Conservation (phyloP, 768 basidiomycete genomes). For the Lentinula raphanica region DNA sequence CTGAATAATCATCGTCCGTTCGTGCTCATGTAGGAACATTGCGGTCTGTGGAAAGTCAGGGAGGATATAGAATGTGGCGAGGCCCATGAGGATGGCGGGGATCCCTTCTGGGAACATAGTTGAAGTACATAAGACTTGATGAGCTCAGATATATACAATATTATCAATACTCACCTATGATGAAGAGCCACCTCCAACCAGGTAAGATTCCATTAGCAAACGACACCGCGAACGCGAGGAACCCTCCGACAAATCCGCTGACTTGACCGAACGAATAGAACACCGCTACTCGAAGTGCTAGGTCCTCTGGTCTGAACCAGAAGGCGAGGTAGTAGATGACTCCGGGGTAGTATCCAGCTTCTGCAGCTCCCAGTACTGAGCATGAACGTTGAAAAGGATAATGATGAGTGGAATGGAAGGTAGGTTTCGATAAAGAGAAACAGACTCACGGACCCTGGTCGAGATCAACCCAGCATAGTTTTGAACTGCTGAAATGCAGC, state of each 20-base stretch:
- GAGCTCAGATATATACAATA: too few relatives aligned
- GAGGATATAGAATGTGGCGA: constrained; percentile 21
- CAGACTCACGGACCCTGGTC: constrained; percentile 13
- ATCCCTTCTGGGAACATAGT: constrained; percentile 15
- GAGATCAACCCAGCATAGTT: constrained; percentile 16
- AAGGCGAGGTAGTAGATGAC: constrained; percentile 18
- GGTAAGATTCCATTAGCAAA: constrained; percentile 14
- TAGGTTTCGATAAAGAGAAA: background rate
- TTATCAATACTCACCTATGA: constrained; percentile 17
- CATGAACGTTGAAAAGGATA: background rate
- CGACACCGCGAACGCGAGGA: constrained; percentile 17
- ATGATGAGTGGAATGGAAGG: background rate
- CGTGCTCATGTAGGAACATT: constrained; percentile 30
- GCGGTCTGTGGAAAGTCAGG: constrained; percentile 39
- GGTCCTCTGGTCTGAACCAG: constrained; percentile 19
- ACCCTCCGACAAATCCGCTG: constrained; percentile 17
- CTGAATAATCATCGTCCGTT: constrained; percentile 26
- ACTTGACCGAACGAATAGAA: constrained; percentile 18
- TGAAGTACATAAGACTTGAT: too few relatives aligned
- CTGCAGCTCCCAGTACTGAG: constrained; percentile 10
- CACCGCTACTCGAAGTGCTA: constrained; percentile 15
- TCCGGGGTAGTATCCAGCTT: constrained; percentile 18
- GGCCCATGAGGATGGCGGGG: constrained; percentile 15
- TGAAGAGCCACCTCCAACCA: constrained; percentile 28
- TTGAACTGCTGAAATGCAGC: constrained; percentile 15